Percentiles rank a stretch among this genome's conserved stretches.
Conservation (phyloP, 208 protist species). For the Naegleria fowleri region DNA sequence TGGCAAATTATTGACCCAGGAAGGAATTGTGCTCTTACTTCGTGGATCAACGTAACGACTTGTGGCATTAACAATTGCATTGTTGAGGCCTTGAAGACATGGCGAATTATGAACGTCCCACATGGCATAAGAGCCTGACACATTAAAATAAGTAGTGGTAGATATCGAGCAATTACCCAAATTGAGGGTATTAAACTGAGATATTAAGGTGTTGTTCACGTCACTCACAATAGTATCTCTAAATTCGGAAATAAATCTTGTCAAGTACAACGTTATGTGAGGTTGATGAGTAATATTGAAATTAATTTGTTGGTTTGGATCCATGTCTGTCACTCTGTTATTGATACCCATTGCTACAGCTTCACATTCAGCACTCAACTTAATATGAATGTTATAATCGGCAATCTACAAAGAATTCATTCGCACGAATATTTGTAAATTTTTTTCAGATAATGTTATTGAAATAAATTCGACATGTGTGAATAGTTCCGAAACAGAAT, state of each 20-base stretch:
- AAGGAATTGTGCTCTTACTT: slow-evolving; percentile 25
- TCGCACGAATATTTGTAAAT: too few species aligned
- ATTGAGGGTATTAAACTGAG: not conserved
- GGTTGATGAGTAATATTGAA: not conserved
- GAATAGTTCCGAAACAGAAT: too few species aligned
- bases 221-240: not conserved
- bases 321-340: not conserved
- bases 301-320: not conserved
- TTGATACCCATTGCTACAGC: not conserved
- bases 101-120: not conserved
- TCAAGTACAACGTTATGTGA: slow-evolving; percentile 34
- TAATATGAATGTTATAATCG: not conserved
- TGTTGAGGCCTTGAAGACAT: not conserved
- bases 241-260: not conserved
- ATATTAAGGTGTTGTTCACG: not conserved
- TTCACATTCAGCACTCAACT: not conserved
- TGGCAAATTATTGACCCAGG: slow-evolving; percentile 29
- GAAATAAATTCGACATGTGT: too few species aligned
- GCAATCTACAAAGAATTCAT: not conserved
- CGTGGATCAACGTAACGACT: not conserved
- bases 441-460: too few species aligned
- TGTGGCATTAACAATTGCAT: slow-evolving; percentile 16
- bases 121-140: not conserved
- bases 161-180: too few species aligned
- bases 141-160: not conserved